Evolutionary conservation across 176 grass and related monocot species (phyloP), one percentile per base, ranked within the genome.

Genomic region (Raddia distichophylla): DNA sequence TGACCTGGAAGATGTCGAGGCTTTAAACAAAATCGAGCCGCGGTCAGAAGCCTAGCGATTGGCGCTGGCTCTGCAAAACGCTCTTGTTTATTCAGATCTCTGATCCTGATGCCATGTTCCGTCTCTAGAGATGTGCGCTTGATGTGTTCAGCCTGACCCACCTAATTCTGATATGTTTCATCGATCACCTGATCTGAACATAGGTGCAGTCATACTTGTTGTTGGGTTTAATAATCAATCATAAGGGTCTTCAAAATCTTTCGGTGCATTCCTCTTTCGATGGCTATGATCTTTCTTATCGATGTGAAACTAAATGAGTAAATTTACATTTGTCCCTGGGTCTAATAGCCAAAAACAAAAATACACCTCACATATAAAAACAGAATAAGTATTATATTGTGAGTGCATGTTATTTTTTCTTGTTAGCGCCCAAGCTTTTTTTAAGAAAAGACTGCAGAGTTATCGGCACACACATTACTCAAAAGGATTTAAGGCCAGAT

Each of bases 91-190:
- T 69, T 70, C 47, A 64, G 69, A 86, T 20, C 58, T 72, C 78
- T 60, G 73, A 52, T 64, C 73, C 50, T 16, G 37, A 63, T 40
- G 69, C 76, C 76, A 89, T 89, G 82, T 76, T 89, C 87, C n/a
- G 32, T 44, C 71, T 66, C 76, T 81, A 19, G 79, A 90, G 87
- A 92, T 92, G 77, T 60, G 86, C 74, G 82, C 91, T 71, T 75
- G 56, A 80, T 80, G 44, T 19, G 43, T 42, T 68, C 44, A 59
- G 53, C 17, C 69, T 79, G 89, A 77, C 91, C 84, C 84, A 63
- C 53, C 82, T 17, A 77, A 85, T 83, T 66, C 56, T 19, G 14
- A 4, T 37, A 63, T 69, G 40, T 85, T 89, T 77, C 32, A 48
- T 55, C 15, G 27, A 14, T 76, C 82, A 57, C 64, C 79, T 82